These are phyloP conservation scores for Nidula microcarpa DNA, from an alignment of 768 basidiomycete species.

Conservation along the genomic window DNA sequence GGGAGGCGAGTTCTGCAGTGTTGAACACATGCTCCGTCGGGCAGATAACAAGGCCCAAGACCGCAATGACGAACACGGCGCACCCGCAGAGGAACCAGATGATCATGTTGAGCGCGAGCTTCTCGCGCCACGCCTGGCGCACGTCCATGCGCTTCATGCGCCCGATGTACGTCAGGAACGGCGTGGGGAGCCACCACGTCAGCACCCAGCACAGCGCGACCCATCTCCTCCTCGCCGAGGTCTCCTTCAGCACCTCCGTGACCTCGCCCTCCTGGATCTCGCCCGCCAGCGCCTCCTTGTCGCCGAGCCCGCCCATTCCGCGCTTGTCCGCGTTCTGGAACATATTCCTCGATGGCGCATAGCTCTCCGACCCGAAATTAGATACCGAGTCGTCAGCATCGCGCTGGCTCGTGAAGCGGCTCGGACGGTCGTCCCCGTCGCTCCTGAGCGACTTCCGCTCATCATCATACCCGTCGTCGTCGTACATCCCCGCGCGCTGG, in stretches of 20 bases:
- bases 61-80: slow-evolving; percentile 89
- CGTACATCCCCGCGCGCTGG: slow-evolving; percentile 71
- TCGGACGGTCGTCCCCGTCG: slow-evolving; percentile 80
- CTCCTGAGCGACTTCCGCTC: slow-evolving; percentile 70
- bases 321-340: slow-evolving; percentile 82
- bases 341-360: slow-evolving; percentile 94
- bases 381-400: slow-evolving; percentile 79
- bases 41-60: slow-evolving; percentile 86
- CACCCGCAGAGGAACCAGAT: slow-evolving; percentile 94
- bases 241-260: slow-evolving; percentile 82
- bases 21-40: slow-evolving; percentile 93
- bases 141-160: slow-evolving; percentile 95
- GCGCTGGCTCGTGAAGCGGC: slow-evolving; percentile 71
- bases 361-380: slow-evolving; percentile 87
- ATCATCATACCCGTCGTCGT: slow-evolving; percentile 77
- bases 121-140: slow-evolving; percentile 96
- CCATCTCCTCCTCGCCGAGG: slow-evolving; percentile 81
- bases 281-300: slow-evolving; percentile 82
- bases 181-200: slow-evolving; percentile 89
- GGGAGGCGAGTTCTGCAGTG: slow-evolving; percentile 66
- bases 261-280: slow-evolving; percentile 88
- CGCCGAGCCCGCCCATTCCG: slow-evolving; percentile 49
- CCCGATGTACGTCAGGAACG: slow-evolving; percentile 65
- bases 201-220: slow-evolving; percentile 82
- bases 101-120: slow-evolving; percentile 89